These are phyloP conservation scores for Russula sp. DNA, from an alignment of 768 basidiomycete species.

Conservation along the genomic window DNA sequence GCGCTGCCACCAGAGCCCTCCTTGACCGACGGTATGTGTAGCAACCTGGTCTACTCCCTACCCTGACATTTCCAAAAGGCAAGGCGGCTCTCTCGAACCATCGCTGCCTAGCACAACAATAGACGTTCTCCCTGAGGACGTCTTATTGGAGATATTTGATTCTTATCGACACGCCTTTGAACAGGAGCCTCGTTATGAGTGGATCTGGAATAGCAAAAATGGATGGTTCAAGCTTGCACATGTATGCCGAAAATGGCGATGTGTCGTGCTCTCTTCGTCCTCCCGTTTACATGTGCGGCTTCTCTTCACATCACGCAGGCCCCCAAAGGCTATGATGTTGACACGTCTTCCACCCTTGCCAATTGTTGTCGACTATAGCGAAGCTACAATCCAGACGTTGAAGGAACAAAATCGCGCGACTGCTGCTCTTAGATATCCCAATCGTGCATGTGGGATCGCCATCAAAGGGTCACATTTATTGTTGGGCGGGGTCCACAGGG, in stretches of 20 bases:
- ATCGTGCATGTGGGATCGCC: not conserved
- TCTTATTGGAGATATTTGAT: conserved; percentile 1
- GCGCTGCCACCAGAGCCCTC: not conserved
- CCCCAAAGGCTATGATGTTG: not conserved
- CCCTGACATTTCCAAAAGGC: not conserved
- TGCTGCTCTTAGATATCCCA: not conserved
- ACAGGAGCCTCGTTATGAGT: not conserved
- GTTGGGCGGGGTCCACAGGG: not conserved
- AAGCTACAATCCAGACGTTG: not conserved
- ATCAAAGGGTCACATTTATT: not conserved
- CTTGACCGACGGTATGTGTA: not conserved
- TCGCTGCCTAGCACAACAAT: not conserved
- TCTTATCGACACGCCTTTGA: not conserved
- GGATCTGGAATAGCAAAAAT: not conserved
- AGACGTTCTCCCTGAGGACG: not conserved
- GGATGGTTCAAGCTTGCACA: conserved; percentile 11
- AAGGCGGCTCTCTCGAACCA: not conserved
- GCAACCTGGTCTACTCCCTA: not conserved
- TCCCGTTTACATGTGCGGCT: not conserved
- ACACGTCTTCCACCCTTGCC: not conserved
- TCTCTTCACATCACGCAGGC: not conserved
- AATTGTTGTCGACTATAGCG: not conserved
- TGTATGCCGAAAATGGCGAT: conserved; percentile 9
- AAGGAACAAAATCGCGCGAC: not conserved
- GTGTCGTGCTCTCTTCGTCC: not conserved